Evolutionary conservation across 2,329 filamentous ascomycete genomes (phyloP), one percentile per base, ranked within the genome.

Genomic region (Xenosphaeropsis pyriputrescens): DNA sequence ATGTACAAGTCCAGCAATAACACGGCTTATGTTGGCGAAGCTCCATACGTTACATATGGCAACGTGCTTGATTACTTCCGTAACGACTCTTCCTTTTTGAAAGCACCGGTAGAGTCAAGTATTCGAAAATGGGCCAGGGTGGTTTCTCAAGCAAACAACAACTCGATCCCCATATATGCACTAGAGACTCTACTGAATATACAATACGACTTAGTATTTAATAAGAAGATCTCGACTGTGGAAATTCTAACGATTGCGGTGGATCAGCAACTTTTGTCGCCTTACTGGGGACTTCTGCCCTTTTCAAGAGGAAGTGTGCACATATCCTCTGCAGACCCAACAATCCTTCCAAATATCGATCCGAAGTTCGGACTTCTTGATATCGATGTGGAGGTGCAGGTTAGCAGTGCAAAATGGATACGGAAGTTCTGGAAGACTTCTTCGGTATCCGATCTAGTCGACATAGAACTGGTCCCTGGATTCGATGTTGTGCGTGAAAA

Each of bases 151-250:
- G 48, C 47, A 11, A 26, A 26, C 4, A 51, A 50, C 36, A 3
- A 26, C 22, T 50, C 52, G 12, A 50, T 43, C 5, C 46, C 58
- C 13, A 46, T 48, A 6, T 43, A 49, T 4, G 41, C 52, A n/a
- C 52, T 56, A 8, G 43, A 69, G 18, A 56, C 64, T 40, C 48
- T 67, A 2, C 56, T 70, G 26, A 50, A 50, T 6, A 49, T 64
- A 4, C 64, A 71, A 48, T 56, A 68, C 41, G 58, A 65, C 38
- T 51, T 70, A 9, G 57, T 72, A 12, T 70, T 70, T 49, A 50
- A 55, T 14, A 43, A 34, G 15, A 41, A 17, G 15, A 55, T 65
- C 1, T 63, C 67, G 0, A 50, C 68, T 2, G 61, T 56, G 2
- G 68, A 72, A 46, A 53, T 67, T 1, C 47, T 71, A 32, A 50